A percentile compares a stretch with the other conserved stretches of the same genome.
Evolutionary conservation across 805 yeast species (phyloP).

Genomic region (Blastobotrys americana): DNA sequence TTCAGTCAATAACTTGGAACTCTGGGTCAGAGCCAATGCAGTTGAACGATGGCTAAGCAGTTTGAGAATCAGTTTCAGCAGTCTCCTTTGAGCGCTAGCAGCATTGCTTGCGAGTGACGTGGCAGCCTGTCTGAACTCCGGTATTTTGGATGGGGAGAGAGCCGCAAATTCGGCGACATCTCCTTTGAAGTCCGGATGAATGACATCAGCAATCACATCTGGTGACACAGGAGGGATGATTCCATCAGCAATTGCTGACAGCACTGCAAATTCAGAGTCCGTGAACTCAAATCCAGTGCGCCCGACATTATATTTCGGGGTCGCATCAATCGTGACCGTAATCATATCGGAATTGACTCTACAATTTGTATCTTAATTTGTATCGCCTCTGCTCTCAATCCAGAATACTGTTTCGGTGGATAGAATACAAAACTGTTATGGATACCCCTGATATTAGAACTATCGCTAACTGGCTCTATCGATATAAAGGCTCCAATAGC

Average conservation of each 20-base stretch:
- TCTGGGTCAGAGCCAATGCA: constrained; percentile 21
- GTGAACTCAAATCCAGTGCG: not conserved
- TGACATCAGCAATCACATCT: constrained; percentile 6
- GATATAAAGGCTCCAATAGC: too few relatives aligned
- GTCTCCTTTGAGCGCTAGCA: not conserved
- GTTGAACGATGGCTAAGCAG: constrained; percentile 20
- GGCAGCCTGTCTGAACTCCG: constrained; percentile 7
- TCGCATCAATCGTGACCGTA: not conserved
- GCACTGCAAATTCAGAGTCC: not conserved
- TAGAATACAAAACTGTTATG: too few relatives aligned
- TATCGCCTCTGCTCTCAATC: too few relatives aligned
- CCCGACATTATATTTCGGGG: not conserved
- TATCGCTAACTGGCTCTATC: too few relatives aligned
- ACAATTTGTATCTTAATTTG: too few relatives aligned
- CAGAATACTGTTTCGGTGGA: too few relatives aligned
- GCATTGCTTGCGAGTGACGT: not conserved
- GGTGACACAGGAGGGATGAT: constrained; percentile 16
- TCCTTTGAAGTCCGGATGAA: constrained; percentile 6
- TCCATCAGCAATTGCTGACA: constrained; percentile 15
- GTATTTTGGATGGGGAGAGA: constrained; percentile 9
- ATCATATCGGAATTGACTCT: too few relatives aligned
- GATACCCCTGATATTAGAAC: too few relatives aligned
- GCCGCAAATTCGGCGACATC: constrained; percentile 11
- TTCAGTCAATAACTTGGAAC: constrained; percentile 19
- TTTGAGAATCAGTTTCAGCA: constrained; percentile 16